phyloP scores from a whole-genome alignment of 139 green algal genomes.

The Pleodorina starrii region DNA sequence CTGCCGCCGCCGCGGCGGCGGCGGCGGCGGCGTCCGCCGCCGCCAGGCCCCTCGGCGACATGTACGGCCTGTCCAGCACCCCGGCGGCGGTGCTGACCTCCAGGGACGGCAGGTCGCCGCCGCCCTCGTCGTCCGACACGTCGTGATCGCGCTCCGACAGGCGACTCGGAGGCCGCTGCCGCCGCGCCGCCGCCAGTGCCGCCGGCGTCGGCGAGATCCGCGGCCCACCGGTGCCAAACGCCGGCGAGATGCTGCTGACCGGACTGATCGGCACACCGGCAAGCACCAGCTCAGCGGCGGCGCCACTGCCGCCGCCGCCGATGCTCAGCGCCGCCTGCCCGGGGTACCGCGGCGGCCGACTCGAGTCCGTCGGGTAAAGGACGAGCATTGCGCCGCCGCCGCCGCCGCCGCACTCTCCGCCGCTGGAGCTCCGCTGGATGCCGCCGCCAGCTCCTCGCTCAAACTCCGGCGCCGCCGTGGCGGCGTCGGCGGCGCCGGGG shows the following conservation, averaged over 20 bases:
- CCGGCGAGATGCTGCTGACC: neutral
- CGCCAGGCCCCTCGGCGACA: no score
- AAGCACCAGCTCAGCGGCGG: neutral
- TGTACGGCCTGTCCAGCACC: neutral
- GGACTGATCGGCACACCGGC: neutral
- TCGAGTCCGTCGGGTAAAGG: neutral
- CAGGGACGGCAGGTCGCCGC: neutral
- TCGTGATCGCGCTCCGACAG: neutral
- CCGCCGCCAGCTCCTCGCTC: neutral
- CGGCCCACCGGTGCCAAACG: neutral
- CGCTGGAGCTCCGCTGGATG: neutral
- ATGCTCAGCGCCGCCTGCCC: neutral
- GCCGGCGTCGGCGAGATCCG: neutral
- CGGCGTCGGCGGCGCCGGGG: neutral
- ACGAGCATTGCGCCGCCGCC: neutral
- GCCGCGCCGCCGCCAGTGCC: neutral
- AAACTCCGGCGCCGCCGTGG: neutral
- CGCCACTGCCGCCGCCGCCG: neutral
- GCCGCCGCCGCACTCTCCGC: neutral
- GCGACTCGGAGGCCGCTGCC: neutral
- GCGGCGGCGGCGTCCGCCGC: no score
- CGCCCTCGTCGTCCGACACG: neutral
- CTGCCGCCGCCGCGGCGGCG: neutral
- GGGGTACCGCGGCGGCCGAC: constrained; percentile 5
- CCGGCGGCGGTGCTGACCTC: constrained; percentile 30